Percentiles rank a stretch among this genome's conserved stretches.
phyloP scores from a whole-genome alignment of 805 yeast species.

The Danielia oregonensis region DNA sequence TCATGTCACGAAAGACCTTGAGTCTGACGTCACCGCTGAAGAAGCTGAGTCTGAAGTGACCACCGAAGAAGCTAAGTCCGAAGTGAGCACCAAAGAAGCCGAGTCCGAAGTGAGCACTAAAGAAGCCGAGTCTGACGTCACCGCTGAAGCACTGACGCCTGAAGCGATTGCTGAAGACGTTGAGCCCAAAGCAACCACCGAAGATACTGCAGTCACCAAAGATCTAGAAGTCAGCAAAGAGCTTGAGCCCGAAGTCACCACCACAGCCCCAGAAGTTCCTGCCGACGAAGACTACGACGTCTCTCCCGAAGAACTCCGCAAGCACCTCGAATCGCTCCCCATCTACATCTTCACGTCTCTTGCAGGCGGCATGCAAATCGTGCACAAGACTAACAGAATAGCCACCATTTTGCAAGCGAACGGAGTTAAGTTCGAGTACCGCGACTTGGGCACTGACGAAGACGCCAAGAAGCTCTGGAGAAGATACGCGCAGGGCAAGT shows the following conservation, averaged over 20 bases:
- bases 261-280: neutral
- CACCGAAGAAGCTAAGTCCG: no score
- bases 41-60: no score
- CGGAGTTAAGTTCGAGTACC: constrained; percentile 58
- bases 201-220: neutral
- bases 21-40: no score
- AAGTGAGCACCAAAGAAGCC: constrained; percentile 7
- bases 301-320: constrained; percentile 40
- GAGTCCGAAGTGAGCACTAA: constrained; percentile 16
- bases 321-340: constrained; percentile 48
- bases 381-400: constrained; percentile 71
- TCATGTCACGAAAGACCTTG: no score
- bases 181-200: neutral
- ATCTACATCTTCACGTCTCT: constrained; percentile 79
- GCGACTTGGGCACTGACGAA: constrained; percentile 85
- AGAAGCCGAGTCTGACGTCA: no score
- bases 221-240: no score
- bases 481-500: constrained; percentile 65
- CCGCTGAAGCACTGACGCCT: constrained; percentile 1
- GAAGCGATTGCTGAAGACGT: neutral
- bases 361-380: constrained; percentile 82
- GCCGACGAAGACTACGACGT: constrained; percentile 28
- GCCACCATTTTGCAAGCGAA: constrained; percentile 74
- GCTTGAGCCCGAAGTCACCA: no score
- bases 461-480: constrained; percentile 84